Evolutionary conservation across 805 yeast species (phyloP), one percentile per base, ranked within the genome.

Genomic region (Hanseniaspora jakobsenii): DNA sequence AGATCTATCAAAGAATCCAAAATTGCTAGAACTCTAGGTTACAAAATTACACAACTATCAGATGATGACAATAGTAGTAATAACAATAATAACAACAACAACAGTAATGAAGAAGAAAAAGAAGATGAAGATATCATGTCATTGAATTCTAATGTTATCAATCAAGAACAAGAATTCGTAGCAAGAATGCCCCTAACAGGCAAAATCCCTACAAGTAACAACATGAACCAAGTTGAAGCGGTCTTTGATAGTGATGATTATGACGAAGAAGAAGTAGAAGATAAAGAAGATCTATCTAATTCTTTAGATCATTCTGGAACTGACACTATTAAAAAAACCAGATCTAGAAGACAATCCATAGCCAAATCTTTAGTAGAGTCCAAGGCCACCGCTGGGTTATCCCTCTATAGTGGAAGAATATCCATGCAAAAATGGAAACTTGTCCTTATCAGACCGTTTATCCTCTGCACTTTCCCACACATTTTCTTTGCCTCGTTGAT

Each of bases 361-460:
- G 36, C 36, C 13, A 40, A 31, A 7, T 43, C 50, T 22, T 22
- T 42, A n/a, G 47, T 47, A 0, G 48, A 36, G 13, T 49, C 51
- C 8, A 47, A 44, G 23, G 34, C 47, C 51, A 37, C 48, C 3
- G 51, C 62, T 27, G 59, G 67, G 23, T 56, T 76, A 18, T 55
- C 64, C 6, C 38, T 76, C 3, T 66, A 58, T 45, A 64, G 70
- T 10, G 81, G 81, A 13, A 61, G 74, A 29, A 71, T 70, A 46
- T 59, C 72, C 1, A 48, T 51, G 3, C 78, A 73, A 49, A 60
- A 66, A 43, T 71, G 74, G 72, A 70, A 73, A 71, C 68, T 66
- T 70, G 70, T 74, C 6, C 69, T 72, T 10, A 49, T 72, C 16
- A 61, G 81, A 34, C 81, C 81, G 2, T 66, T 75, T 48, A 65